A percentile compares a stretch with the other conserved stretches of the same genome.
Evolutionary conservation across 1,284 basidiomycete species (phyloP).

Genomic region (Ustilago esculenta): DNA sequence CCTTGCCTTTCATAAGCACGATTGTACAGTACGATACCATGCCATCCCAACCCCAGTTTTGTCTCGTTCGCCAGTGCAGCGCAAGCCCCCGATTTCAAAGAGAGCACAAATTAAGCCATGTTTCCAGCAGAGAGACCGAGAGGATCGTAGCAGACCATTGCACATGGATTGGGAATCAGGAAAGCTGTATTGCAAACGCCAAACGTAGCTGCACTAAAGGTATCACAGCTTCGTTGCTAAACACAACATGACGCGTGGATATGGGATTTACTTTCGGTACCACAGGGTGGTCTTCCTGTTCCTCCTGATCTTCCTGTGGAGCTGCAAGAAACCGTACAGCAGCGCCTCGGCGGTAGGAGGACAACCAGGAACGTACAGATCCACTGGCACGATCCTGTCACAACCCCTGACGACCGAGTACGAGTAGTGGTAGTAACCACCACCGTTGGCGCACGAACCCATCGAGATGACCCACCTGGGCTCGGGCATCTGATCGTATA

Average conservation of each 20-base stretch:
- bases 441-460: slow-evolving; percentile 99
- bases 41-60: not conserved
- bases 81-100: no score
- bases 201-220: not conserved
- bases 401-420: slow-evolving; percentile 99
- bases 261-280: slow-evolving; percentile 71
- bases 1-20: no score
- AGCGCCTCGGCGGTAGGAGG: slow-evolving; percentile 88
- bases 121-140: no score
- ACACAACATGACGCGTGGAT: not conserved
- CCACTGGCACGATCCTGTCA: slow-evolving; percentile 97
- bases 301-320: slow-evolving; percentile 95
- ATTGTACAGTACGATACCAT: not conserved
- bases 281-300: slow-evolving; percentile 89
- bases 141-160: no score
- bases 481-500: slow-evolving; percentile 67
- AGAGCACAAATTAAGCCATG: no score
- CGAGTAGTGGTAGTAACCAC: slow-evolving; percentile 93
- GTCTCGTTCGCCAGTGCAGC: no score
- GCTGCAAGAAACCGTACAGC: slow-evolving; percentile 75
- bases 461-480: slow-evolving; percentile 93
- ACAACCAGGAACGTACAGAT: slow-evolving; percentile 86
- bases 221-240: not conserved
- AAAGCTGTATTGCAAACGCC: slow-evolving; percentile 6
- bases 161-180: no score